phyloP scores from a whole-genome alignment of 306 rosid species.

The Styphnolobium japonicum region DNA sequence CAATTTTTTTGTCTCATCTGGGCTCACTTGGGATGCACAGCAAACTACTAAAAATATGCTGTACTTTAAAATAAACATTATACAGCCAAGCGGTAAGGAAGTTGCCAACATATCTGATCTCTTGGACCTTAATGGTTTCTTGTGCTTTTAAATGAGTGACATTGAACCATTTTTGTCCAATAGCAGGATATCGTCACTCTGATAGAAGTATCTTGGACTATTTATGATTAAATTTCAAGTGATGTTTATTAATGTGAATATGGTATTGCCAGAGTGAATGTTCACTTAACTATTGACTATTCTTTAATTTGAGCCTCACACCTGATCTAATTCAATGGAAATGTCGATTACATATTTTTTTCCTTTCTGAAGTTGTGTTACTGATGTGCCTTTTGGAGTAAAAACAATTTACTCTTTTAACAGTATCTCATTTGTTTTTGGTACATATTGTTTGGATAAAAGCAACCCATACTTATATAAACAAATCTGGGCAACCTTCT shows the following conservation, averaged over 20 bases:
- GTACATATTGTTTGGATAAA: not conserved
- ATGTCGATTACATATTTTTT: not conserved
- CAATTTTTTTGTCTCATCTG: too few species aligned
- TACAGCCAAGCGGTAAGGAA: not conserved
- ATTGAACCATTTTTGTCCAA: not conserved
- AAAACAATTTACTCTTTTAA: not conserved
- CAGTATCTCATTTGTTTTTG: constrained; percentile 1
- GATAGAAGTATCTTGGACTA: not conserved
- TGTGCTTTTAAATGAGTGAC: constrained; percentile 5
- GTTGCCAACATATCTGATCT: not conserved
- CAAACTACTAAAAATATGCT: too few species aligned
- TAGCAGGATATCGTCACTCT: not conserved
- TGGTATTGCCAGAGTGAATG: not conserved
- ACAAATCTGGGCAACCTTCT: too few species aligned
- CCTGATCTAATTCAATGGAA: not conserved
- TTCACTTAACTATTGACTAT: not conserved
- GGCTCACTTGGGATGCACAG: too few species aligned
- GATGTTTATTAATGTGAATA: not conserved
- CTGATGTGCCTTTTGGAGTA: not conserved
- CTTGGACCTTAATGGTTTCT: not conserved
- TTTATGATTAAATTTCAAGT: constrained; percentile 12
- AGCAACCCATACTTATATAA: not conserved
- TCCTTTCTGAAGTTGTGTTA: not conserved
- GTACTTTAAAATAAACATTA: not conserved
- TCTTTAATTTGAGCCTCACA: not conserved